Conservation (phyloP, 2,329 filamentous ascomycete species). For the Davidsoniella eucalypti region DNA sequence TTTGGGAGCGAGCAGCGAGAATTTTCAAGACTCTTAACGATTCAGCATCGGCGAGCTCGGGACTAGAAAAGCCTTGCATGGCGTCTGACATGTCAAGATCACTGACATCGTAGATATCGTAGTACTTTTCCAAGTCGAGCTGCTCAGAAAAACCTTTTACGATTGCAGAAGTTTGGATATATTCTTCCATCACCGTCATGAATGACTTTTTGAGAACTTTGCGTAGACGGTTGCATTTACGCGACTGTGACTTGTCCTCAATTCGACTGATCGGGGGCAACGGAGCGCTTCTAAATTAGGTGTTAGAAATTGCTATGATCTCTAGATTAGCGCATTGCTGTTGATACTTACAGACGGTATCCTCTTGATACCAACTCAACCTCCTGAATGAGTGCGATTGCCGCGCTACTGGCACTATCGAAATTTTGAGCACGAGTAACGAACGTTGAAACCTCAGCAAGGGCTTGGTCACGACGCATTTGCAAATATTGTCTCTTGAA, state of each 20-base stretch:
- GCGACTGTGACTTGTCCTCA: slow-evolving; percentile 63
- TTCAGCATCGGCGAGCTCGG: slow-evolving; percentile 55
- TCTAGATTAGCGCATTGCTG: slow-evolving; percentile 4
- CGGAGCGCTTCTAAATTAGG: slow-evolving; percentile 52
- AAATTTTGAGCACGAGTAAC: slow-evolving; percentile 64
- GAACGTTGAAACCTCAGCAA: slow-evolving; percentile 51
- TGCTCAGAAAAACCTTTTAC: slow-evolving; percentile 62
- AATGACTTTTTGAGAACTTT: slow-evolving; percentile 57
- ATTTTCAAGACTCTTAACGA: slow-evolving; percentile 69
- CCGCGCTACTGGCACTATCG: slow-evolving; percentile 59
- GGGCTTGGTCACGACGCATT: slow-evolving; percentile 57
- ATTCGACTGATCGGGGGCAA: slow-evolving; percentile 83
- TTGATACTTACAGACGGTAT: slow-evolving; percentile 54
- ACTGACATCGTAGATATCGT: slow-evolving; percentile 74
- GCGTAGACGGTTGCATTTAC: slow-evolving; percentile 67
- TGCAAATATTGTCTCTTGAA: slow-evolving; percentile 68
- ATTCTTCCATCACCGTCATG: slow-evolving; percentile 51
- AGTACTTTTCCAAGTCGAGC: slow-evolving; percentile 76
- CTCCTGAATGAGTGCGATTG: slow-evolving; percentile 73
- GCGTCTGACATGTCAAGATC: slow-evolving; percentile 56
- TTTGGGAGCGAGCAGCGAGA: slow-evolving; percentile 63
- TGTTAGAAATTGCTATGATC: slow-evolving; percentile 14
- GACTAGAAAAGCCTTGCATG: slow-evolving; percentile 44
- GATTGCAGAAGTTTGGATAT: slow-evolving; percentile 50
- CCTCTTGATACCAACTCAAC: slow-evolving; percentile 89